Evolutionary conservation across 441 rosid genomes (phyloP).

Genomic region (Hura crepitans): DNA sequence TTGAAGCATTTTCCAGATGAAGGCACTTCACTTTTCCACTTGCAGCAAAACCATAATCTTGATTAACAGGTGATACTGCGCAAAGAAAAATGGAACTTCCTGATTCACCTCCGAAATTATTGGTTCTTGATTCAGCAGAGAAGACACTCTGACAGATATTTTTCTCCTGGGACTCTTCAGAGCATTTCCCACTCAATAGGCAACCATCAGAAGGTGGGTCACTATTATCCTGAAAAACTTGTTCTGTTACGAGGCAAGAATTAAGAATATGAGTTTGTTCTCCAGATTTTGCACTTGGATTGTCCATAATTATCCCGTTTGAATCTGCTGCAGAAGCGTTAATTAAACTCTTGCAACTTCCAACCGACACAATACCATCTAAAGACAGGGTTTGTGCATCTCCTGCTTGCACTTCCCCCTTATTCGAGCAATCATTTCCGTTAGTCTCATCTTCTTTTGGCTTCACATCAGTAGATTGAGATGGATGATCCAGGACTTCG

Average conservation of each 20-base stretch:
- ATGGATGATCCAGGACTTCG: slow-evolving; percentile 16
- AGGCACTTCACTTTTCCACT: slow-evolving; percentile 15
- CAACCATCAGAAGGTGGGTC: background rate
- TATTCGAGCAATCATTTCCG: slow-evolving; percentile 15
- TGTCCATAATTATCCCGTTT: slow-evolving; percentile 18
- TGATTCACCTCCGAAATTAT: slow-evolving; percentile 9
- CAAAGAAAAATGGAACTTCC: slow-evolving; percentile 18
- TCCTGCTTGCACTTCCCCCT: slow-evolving; percentile 19
- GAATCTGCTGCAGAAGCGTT: slow-evolving; percentile 21
- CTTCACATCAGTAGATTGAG: slow-evolving; percentile 10
- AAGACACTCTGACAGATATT: slow-evolving; percentile 17
- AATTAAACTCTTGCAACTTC: slow-evolving; percentile 11
- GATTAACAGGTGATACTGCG: slow-evolving; percentile 19
- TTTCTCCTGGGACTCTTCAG: slow-evolving; percentile 17
- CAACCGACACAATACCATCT: slow-evolving; percentile 18
- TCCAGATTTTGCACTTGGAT: slow-evolving; percentile 18
- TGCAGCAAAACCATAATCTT: slow-evolving; percentile 28
- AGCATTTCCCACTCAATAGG: slow-evolving; percentile 16
- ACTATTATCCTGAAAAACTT: background rate
- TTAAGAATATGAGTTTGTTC: slow-evolving; percentile 17
- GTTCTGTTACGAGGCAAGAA: slow-evolving; percentile 14
- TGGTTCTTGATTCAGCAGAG: slow-evolving; percentile 14
- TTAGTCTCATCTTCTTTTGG: slow-evolving; percentile 18
- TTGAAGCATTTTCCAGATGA: slow-evolving; percentile 24
- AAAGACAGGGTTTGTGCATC: slow-evolving; percentile 19